Conservation (phyloP, 2,329 filamentous ascomycete genomes). For the Zymoseptoria pseudotritici region DNA sequence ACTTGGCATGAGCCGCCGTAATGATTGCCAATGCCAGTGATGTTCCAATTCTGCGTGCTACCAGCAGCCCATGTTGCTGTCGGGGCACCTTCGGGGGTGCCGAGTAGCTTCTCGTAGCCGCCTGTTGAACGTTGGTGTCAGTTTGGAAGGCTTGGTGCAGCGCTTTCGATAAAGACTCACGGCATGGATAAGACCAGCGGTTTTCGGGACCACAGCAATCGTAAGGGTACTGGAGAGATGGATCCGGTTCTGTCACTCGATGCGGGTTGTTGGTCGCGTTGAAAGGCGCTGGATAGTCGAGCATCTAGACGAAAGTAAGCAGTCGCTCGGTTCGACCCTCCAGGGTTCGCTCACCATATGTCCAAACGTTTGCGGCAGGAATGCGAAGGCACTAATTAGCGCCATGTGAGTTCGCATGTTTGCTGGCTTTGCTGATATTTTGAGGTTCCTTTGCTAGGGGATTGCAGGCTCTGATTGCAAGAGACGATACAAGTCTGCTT, state of each 20-base stretch:
- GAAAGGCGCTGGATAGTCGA: conserved; percentile 38
- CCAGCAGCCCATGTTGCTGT: conserved; percentile 39
- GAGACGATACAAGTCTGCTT: no score
- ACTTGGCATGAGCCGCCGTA: conserved; percentile 43
- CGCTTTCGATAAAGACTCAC: background rate
- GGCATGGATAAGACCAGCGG: conserved; percentile 31
- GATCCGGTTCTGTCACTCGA: conserved; percentile 30
- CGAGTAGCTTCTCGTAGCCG: conserved; percentile 39
- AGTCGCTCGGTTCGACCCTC: background rate
- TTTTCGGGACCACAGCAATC: conserved; percentile 37
- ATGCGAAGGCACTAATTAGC: background rate
- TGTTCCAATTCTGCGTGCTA: conserved; percentile 35
- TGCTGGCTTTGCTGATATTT: background rate
- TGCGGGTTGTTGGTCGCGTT: conserved; percentile 40
- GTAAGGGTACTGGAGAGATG: conserved; percentile 38
- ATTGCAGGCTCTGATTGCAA: no score
- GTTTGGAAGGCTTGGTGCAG: background rate
- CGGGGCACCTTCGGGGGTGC: conserved; percentile 35
- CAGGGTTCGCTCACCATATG: conserved; percentile 27
- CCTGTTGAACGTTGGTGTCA: background rate
- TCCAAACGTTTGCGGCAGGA: conserved; percentile 6
- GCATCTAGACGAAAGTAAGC: conserved; percentile 21
- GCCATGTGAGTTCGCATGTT: background rate
- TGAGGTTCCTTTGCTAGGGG: background rate
- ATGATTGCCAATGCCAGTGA: conserved; percentile 36